Conservation (phyloP, 2,329 filamentous ascomycete species). For the Magnaporthiopsis incrustans region DNA sequence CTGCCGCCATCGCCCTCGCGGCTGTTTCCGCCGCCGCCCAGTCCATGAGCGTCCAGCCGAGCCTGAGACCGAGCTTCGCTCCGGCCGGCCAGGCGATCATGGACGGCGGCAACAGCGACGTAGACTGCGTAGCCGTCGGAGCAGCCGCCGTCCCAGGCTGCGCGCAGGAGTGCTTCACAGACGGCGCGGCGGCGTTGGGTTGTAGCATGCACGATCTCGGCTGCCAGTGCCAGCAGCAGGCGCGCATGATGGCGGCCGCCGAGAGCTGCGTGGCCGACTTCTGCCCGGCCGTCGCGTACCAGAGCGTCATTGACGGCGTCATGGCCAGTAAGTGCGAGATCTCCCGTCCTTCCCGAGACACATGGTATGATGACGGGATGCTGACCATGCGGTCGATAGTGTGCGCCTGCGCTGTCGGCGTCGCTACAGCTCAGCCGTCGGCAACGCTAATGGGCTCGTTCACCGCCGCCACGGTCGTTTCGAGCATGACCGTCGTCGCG, state of each 20-base stretch:
- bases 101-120: neutral
- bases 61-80: no score
- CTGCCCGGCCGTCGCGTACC: slow-evolving; percentile 18
- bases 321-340: neutral
- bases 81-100: no score
- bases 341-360: no score
- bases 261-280: slow-evolving; percentile 22
- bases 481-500: neutral
- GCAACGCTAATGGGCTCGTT: neutral
- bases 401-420: slow-evolving; percentile 4
- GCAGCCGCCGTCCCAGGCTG: slow-evolving; percentile 20
- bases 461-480: neutral
- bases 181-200: slow-evolving; percentile 20
- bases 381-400: neutral
- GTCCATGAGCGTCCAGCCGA: no score
- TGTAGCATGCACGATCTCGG: slow-evolving; percentile 22
- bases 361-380: neutral
- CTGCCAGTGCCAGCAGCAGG: slow-evolving; percentile 23
- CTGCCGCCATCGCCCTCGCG: no score
- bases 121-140: slow-evolving; percentile 18
- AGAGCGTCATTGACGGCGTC: slow-evolving; percentile 23
- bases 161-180: slow-evolving; percentile 23
- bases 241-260: slow-evolving; percentile 22
- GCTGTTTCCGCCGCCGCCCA: no score
- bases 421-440: neutral